Evolutionary conservation across 2,329 filamentous ascomycete genomes (phyloP).

Genomic region (Penicillium verrucosum): DNA sequence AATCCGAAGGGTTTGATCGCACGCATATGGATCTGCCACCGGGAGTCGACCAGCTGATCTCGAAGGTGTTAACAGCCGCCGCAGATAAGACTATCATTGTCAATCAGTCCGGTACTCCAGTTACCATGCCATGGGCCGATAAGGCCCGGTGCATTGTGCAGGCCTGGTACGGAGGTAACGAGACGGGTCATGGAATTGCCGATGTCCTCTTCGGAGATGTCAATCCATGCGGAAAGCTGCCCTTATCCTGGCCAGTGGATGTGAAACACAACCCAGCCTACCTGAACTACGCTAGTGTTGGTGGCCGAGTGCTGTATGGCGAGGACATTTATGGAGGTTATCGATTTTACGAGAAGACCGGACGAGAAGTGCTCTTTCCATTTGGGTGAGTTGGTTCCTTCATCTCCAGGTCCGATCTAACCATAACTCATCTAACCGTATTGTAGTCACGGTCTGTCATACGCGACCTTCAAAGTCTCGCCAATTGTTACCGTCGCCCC

Average conservation of each 20-base stretch:
- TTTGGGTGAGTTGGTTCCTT: constrained; percentile 50
- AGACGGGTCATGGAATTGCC: constrained; percentile 75
- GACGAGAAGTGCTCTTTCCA: constrained; percentile 63
- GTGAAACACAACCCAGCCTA: constrained; percentile 69
- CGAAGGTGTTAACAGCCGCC: constrained; percentile 62
- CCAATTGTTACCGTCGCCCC: constrained; percentile 31
- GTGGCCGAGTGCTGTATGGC: constrained; percentile 67
- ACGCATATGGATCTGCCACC: constrained; percentile 54
- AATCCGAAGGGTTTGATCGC: constrained; percentile 46
- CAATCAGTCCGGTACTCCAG: constrained; percentile 70
- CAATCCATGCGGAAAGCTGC: constrained; percentile 70
- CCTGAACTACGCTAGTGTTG: constrained; percentile 68
- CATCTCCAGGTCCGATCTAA: neutral
- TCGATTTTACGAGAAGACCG: constrained; percentile 69
- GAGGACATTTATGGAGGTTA: constrained; percentile 79
- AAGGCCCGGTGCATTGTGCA: constrained; percentile 58
- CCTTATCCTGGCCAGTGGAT: constrained; percentile 65
- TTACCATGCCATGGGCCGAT: constrained; percentile 47
- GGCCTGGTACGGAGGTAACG: constrained; percentile 79
- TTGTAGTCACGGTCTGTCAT: constrained; percentile 65
- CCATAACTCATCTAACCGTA: neutral
- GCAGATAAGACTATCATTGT: constrained; percentile 64
- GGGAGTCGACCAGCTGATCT: constrained; percentile 55
- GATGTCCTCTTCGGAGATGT: constrained; percentile 70
- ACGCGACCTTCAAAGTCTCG: constrained; percentile 63